Percentiles rank a stretch among this genome's conserved stretches.
Conservation (phyloP, 73 alveolate species). For the Tetrahymena borealis region DNA sequence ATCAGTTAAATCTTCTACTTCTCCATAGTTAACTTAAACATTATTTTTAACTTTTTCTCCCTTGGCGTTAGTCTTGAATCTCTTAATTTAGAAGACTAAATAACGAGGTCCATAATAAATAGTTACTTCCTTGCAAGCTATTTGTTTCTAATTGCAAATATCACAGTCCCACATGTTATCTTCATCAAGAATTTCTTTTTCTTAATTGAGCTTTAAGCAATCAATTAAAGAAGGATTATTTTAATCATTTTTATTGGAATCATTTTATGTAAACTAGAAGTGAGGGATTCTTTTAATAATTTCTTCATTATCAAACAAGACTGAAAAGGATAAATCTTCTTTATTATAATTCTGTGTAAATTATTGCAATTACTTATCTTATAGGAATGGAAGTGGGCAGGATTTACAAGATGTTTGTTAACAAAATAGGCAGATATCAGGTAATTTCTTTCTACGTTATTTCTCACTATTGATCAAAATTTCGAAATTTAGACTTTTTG, state of each 20-base stretch:
- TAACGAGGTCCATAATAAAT: constrained; percentile 7
- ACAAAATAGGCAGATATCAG: background rate
- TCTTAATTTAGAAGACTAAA: constrained; percentile 23
- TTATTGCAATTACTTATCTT: background rate
- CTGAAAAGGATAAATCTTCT: background rate
- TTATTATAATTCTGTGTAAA: background rate
- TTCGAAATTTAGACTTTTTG: background rate
- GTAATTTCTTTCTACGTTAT: background rate
- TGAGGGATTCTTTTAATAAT: background rate
- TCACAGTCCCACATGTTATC: constrained; percentile 35
- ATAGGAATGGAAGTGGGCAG: background rate
- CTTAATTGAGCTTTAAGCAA: background rate
- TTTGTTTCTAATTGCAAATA: background rate
- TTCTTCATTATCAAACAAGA: background rate
- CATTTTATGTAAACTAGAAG: background rate
- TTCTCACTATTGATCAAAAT: background rate
- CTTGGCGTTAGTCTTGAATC: constrained; percentile 12
- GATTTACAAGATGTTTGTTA: background rate
- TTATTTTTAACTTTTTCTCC: constrained; percentile 18
- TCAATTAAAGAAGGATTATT: background rate
- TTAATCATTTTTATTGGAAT: background rate
- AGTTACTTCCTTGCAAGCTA: constrained; percentile 11
- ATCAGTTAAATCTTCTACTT: background rate
- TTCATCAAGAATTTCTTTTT: constrained; percentile 3
- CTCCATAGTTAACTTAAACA: constrained; percentile 13